phyloP scores from a whole-genome alignment of 2,329 filamentous ascomycete species.

The Cytospora piceae region DNA sequence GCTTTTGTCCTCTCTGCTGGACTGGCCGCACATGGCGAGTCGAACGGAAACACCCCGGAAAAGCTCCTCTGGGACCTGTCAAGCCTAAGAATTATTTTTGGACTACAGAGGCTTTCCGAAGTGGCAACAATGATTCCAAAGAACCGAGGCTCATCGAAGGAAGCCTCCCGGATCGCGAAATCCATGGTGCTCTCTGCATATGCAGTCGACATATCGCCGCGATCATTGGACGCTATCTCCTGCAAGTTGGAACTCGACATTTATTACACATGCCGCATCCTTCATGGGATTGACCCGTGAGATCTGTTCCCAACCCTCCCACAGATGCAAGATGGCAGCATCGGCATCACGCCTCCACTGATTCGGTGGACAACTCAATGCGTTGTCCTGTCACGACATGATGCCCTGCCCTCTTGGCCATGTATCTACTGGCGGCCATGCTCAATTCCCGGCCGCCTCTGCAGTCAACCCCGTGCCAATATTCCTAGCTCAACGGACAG shows the following conservation, averaged over 20 bases:
- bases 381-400: conserved; percentile 37
- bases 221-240: conserved; percentile 22
- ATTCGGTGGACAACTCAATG: conserved; percentile 20
- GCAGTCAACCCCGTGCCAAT: conserved; percentile 35
- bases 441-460: conserved; percentile 36
- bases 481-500: conserved; percentile 34
- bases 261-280: conserved; percentile 21
- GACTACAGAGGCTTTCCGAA: not conserved
- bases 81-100: not conserved
- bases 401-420: conserved; percentile 33
- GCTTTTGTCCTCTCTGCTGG: not conserved
- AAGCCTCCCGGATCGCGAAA: not conserved
- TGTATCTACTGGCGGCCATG: conserved; percentile 29
- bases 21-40: not conserved
- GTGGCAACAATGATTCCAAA: not conserved
- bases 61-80: not conserved
- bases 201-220: conserved; percentile 10
- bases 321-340: conserved; percentile 11
- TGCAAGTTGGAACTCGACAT: conserved; percentile 28
- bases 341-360: conserved; percentile 33
- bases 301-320: conserved; percentile 22
- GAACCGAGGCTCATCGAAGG: not conserved
- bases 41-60: not conserved
- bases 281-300: conserved; percentile 20
- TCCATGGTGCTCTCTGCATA: conserved; percentile 12